These are phyloP conservation scores for Neonectria magnoliae DNA, from an alignment of 2,329 filamentous ascomycete genomes.

Conservation along the genomic window DNA sequence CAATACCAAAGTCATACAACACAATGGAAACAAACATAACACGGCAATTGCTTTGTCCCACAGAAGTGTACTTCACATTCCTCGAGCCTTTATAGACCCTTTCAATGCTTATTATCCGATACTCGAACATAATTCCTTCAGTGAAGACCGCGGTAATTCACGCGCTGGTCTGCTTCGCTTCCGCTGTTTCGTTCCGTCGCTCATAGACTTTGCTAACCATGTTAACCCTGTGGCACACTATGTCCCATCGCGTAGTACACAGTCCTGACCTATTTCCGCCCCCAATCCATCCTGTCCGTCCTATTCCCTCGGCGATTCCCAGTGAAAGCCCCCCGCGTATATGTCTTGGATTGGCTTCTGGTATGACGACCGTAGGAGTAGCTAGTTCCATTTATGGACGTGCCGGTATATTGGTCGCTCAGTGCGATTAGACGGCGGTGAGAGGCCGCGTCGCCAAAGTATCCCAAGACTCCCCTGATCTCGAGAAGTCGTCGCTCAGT, in stretches of 20 bases:
- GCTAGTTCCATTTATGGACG: neutral
- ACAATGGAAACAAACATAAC: neutral
- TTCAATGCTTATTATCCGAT: conserved; percentile 36
- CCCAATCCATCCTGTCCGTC: neutral
- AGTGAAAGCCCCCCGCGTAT: conserved; percentile 29
- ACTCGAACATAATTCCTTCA: conserved; percentile 40
- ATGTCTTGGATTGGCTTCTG: conserved; percentile 10
- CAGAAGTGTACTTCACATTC: conserved; percentile 21
- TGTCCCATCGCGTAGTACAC: conserved; percentile 17
- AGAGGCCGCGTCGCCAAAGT: conserved; percentile 2
- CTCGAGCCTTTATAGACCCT: conserved; percentile 18
- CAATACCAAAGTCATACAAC: neutral
- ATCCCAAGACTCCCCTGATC: neutral
- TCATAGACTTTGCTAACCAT: conserved; percentile 8
- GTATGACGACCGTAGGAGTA: neutral
- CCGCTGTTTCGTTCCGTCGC: conserved; percentile 22
- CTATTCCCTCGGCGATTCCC: conserved; percentile 7
- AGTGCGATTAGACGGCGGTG: conserved; percentile 7
- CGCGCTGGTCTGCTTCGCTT: conserved; percentile 26
- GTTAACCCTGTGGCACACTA: conserved; percentile 19
- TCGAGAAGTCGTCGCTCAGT: conserved; percentile 11
- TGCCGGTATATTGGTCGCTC: conserved; percentile 10
- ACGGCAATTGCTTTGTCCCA: conserved; percentile 2
- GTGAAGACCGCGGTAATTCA: conserved; percentile 29
- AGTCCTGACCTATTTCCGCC: neutral